Evolutionary conservation across 257 asterid species (phyloP).

Genomic region (Buddleja alternifolia): DNA sequence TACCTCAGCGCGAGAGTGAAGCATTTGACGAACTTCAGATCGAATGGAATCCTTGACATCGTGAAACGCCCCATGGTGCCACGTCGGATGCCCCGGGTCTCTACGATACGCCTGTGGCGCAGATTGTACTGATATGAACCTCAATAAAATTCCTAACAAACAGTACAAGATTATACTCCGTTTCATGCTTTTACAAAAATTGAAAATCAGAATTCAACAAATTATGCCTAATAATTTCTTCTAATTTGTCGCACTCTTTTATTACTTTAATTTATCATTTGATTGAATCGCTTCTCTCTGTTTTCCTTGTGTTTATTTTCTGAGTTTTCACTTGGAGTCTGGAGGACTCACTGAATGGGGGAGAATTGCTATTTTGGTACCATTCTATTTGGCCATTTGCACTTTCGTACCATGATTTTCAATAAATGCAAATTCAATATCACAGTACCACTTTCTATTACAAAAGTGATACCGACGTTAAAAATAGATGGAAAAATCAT

Average conservation of each 20-base stretch:
- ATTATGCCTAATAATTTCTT: neutral
- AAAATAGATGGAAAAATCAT: too few relatives aligned
- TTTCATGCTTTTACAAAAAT: slow-evolving; percentile 38
- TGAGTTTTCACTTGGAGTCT: slow-evolving; percentile 30
- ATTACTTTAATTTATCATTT: neutral
- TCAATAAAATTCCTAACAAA: slow-evolving; percentile 43
- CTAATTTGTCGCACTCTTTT: neutral
- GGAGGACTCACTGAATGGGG: too few relatives aligned
- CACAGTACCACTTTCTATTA: too few relatives aligned
- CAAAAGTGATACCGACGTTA: too few relatives aligned
- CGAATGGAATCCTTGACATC: slow-evolving; percentile 90
- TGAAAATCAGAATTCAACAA: neutral
- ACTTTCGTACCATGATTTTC: too few relatives aligned
- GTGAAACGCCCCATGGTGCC: slow-evolving; percentile 98
- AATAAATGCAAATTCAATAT: too few relatives aligned
- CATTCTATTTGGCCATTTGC: too few relatives aligned
- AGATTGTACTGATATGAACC: slow-evolving; percentile 48
- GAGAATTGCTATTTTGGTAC: too few relatives aligned
- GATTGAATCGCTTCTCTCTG: slow-evolving; percentile 28
- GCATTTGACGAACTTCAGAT: slow-evolving; percentile 92
- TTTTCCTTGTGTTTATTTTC: slow-evolving; percentile 12
- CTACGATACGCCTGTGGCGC: slow-evolving; percentile 83
- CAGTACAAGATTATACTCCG: slow-evolving; percentile 32
- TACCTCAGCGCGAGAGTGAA: slow-evolving; percentile 97
- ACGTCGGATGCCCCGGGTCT: slow-evolving; percentile 95